phyloP scores from a whole-genome alignment of 2,329 filamentous ascomycete genomes.

The Phoma sp. region DNA sequence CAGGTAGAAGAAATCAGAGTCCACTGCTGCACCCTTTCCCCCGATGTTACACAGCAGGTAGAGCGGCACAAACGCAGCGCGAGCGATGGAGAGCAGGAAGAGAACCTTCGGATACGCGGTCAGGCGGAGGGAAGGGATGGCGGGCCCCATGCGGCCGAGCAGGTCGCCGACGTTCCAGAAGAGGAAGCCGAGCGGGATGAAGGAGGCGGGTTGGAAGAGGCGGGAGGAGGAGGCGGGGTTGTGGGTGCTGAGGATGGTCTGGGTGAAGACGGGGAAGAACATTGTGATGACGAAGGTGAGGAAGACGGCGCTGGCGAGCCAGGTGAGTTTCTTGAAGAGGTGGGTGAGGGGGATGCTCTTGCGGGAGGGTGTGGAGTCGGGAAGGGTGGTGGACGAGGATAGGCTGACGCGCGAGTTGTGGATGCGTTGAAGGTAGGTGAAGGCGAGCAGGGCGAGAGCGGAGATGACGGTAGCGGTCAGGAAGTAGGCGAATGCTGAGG shows the following conservation, averaged over 20 bases:
- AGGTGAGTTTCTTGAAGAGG: constrained; percentile 79
- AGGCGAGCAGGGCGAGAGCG: constrained; percentile 70
- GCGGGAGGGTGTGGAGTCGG: constrained; percentile 18
- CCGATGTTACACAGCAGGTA: constrained; percentile 90
- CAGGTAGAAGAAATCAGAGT: constrained; percentile 88
- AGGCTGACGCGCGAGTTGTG: constrained; percentile 43
- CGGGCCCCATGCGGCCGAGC: constrained; percentile 72
- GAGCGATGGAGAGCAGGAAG: constrained; percentile 69
- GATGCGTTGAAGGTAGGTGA: constrained; percentile 72
- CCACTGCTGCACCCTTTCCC: constrained; percentile 69
- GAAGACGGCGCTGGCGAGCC: constrained; percentile 77
- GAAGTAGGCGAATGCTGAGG: constrained; percentile 88
- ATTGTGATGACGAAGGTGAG: constrained; percentile 85
- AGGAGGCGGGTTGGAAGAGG: constrained; percentile 74
- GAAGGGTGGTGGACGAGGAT: constrained; percentile 29
- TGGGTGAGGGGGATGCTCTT: constrained; percentile 64
- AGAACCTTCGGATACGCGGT: constrained; percentile 69
- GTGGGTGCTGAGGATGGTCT: constrained; percentile 52
- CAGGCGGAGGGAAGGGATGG: constrained; percentile 61
- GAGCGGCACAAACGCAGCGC: constrained; percentile 77
- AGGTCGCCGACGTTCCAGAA: constrained; percentile 94
- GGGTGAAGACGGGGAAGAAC: constrained; percentile 93
- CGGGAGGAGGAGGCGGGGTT: constrained; percentile 54
- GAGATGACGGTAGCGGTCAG: constrained; percentile 83
- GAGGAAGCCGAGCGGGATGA: constrained; percentile 89